Evolutionary conservation across 2,329 filamentous ascomycete species (phyloP), one percentile per base, ranked within the genome.

Genomic region (Colletotrichum sp.): DNA sequence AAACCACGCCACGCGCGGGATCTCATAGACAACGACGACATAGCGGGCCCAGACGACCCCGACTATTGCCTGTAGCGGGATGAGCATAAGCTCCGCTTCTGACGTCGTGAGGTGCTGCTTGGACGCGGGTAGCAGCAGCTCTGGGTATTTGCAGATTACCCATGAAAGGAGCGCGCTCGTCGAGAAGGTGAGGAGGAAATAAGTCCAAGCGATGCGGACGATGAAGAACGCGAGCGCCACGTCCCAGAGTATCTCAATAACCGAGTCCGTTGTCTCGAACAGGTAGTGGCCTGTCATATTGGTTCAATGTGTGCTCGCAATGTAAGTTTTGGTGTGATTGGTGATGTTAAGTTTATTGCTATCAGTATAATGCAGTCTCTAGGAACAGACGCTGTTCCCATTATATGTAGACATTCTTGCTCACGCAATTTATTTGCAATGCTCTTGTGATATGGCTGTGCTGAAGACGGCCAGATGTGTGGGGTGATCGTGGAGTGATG

Each of bases 171-270:
- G 21, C n/a, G 73, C 55, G 30, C 78, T 76, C 6, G 81, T 78
- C 30, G 75, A 18, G 67, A 82, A 79, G 28, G 78, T 79, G 68
- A 83, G 78, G 21, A 77, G 13, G 66, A 83, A 81, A 73, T 85
- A 84, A 65, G 79, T 73, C 61, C 82, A 77, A 30, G 80, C 81
- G 56, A 83, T 78, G 66, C 81, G 79, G 65, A 83, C 48, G 77
- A 83, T 78, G 78, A 84, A 85, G 71, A 84, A 79, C 43, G 80
- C 79, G 14, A 86, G 79, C 55, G 82, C 81, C 21, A 85, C 77
- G 77, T 85, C 82, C 83, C 83, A 85, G 69, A 85, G 79, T 65
- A 85, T 66, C 52, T 84, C 82, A 67, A 85, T 80, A 38, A 84
- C 80, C 7, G 82, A 81, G 69, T 83, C 80, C 24, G 79, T 81